These are phyloP conservation scores for Neophaeococcomyces aloes DNA, from an alignment of 2,329 filamentous ascomycete species.

Conservation along the genomic window DNA sequence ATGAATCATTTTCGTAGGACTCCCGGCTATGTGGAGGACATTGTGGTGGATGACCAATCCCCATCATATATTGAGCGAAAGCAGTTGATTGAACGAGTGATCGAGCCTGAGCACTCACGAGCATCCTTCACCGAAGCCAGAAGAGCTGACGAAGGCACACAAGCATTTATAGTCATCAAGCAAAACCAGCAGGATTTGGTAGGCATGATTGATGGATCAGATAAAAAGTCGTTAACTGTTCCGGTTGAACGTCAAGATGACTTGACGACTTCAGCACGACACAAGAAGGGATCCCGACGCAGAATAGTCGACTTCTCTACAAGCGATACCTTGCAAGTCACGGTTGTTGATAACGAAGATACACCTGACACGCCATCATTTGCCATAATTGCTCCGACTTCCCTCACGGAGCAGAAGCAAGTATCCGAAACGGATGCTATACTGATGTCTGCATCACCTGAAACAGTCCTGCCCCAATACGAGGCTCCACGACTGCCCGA, in stretches of 20 bases:
- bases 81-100: constrained; percentile 68
- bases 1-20: constrained; percentile 93
- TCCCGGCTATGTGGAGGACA: constrained; percentile 81
- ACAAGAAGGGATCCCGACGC: constrained; percentile 43
- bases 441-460: constrained; percentile 4
- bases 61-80: constrained; percentile 80
- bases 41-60: constrained; percentile 73
- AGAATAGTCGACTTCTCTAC: constrained; percentile 49
- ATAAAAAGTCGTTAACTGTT: neutral
- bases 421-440: neutral
- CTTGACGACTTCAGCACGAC: constrained; percentile 28
- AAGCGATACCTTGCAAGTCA: constrained; percentile 25
- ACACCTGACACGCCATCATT: neutral
- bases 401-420: neutral
- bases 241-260: neutral
- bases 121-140: constrained; percentile 58
- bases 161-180: neutral
- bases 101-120: constrained; percentile 64
- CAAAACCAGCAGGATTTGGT: neutral
- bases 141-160: constrained; percentile 4
- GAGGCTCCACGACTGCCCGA: constrained; percentile 12
- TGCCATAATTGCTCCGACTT: too few species aligned
- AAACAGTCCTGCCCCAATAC: constrained; percentile 9
- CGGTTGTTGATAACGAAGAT: neutral
- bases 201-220: neutral